phyloP scores from a whole-genome alignment of 140 eudicot genomes.

The Cichorium intybus region DNA sequence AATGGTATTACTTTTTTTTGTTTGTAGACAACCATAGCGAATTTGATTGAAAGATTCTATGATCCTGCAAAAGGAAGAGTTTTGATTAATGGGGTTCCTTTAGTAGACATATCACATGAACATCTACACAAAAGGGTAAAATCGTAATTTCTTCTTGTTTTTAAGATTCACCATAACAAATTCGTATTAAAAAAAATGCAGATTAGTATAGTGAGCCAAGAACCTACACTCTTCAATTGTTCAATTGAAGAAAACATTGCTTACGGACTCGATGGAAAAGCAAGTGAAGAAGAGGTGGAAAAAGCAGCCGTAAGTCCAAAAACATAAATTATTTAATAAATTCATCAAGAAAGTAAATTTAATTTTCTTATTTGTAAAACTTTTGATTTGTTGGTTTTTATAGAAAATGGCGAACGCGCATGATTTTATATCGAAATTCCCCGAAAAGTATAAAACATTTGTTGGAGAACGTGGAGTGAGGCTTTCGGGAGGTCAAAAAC shows the following conservation, averaged over 20 bases:
- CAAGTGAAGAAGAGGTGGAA: slow-evolving; percentile 70
- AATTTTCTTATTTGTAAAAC: neutral
- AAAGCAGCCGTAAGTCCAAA: slow-evolving; percentile 83
- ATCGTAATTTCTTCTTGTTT: slow-evolving; percentile 5
- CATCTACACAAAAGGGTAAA: slow-evolving; percentile 84
- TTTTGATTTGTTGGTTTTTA: neutral
- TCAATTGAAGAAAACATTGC: slow-evolving; percentile 92
- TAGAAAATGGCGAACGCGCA: slow-evolving; percentile 99
- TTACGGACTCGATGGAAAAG: slow-evolving; percentile 81
- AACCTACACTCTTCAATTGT: slow-evolving; percentile 84
- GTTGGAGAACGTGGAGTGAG: slow-evolving; percentile 97
- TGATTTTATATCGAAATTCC: slow-evolving; percentile 74
- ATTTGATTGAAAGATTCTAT: slow-evolving; percentile 85
- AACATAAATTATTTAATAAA: neutral
- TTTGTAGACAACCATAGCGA: slow-evolving; percentile 89
- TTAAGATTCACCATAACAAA: slow-evolving; percentile 2
- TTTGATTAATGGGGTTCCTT: slow-evolving; percentile 72
- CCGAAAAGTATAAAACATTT: slow-evolving; percentile 74
- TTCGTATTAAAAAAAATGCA: slow-evolving; percentile 17
- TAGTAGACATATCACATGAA: slow-evolving; percentile 76
- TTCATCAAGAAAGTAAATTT: neutral
- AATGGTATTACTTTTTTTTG: neutral
- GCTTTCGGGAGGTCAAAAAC: slow-evolving; percentile 97
- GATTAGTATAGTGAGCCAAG: slow-evolving; percentile 96
- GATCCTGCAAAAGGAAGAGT: slow-evolving; percentile 78